These are phyloP conservation scores for Podaxis pistillaris DNA, from an alignment of 768 basidiomycete genomes.

Conservation along the genomic window DNA sequence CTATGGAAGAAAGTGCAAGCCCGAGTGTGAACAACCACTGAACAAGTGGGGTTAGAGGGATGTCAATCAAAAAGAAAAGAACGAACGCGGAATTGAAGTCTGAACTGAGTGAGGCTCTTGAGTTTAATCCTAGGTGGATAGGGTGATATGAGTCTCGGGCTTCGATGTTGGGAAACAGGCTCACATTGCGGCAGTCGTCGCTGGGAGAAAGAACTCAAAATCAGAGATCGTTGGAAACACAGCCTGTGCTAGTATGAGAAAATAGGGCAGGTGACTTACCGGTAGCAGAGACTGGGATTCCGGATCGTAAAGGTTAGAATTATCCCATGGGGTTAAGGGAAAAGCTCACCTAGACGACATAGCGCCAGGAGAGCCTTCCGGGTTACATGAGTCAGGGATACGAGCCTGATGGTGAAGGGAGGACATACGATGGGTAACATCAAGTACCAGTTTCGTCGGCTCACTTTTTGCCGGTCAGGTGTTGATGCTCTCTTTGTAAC, in stretches of 20 bases:
- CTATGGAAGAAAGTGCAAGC: constrained; percentile 44
- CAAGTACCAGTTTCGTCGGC: constrained; percentile 32
- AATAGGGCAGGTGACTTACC: constrained; percentile 20
- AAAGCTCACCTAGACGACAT: constrained; percentile 26
- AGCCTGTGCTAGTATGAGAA: not conserved
- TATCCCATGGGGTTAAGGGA: not conserved
- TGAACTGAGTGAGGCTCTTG: constrained; percentile 11
- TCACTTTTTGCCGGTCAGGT: constrained; percentile 28
- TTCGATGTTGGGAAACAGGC: not conserved
- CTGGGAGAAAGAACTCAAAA: constrained; percentile 11
- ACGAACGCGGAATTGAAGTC: constrained; percentile 23
- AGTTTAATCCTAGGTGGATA: constrained; percentile 7
- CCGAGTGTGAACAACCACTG: constrained; percentile 58
- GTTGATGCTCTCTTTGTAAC: not conserved
- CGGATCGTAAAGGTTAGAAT: not conserved
- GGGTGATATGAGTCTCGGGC: not conserved
- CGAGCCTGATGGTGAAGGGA: not conserved
- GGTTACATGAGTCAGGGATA: not conserved
- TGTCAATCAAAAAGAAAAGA: not conserved
- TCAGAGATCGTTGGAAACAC: not conserved
- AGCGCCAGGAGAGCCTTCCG: constrained; percentile 25
- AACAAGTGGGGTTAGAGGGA: not conserved
- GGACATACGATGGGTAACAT: constrained; percentile 28
- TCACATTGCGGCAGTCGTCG: constrained; percentile 30
- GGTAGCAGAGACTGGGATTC: constrained; percentile 25